Base-by-base conservation (phyloP, 208 protist species). In the Acanthamoeba divionensis region DNA sequence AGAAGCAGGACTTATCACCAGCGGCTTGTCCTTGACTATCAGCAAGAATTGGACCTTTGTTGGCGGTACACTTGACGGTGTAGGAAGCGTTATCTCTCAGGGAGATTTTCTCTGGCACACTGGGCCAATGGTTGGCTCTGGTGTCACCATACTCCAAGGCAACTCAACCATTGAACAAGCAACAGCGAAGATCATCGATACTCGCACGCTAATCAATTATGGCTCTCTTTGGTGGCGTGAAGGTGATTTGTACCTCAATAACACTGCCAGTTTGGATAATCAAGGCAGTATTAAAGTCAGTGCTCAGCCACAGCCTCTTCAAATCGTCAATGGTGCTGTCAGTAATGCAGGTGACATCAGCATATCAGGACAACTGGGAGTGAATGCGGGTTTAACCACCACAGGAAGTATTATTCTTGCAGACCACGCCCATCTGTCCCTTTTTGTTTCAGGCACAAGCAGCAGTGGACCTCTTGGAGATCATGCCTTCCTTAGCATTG, bases 151-250 rank as follows among this genome's bases (percentile, higher is more conserved):
- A 48, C 65, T 85, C 29, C 24, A 85, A 41, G 75, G 75, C 6
- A 48, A 48, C 10, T 48, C 65, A 21, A n/a, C 31, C 45, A 85
- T 85, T 54, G 26, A 13, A 8, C 52, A 54, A 29, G 52, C 75
- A 1, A 66, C 75, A 36, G 48, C 50, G 52, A 85, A 85, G 75
- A 85, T 85, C 75, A 85, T 85, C 75, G 75, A 60, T 31, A n/a
- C 18, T 57, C 62, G 73, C 48, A 45, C 55, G 50, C 47, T 82
- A 45, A 54, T 82, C 73, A 82, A 82, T 52, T 26, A 13, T 10
- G 73, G 73, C 48, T 82, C 73, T 13, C 38, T 82, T 36, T 52
- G 62, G 47, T 82, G 73, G 73, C 15, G 24, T 24, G 12, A 4
- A 15, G 73, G 73, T 52, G 62, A 3, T 15, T 62, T 82, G 31